Evolutionary conservation across 768 basidiomycete genomes (phyloP).

Genomic region (Lactarius hatsudake): DNA sequence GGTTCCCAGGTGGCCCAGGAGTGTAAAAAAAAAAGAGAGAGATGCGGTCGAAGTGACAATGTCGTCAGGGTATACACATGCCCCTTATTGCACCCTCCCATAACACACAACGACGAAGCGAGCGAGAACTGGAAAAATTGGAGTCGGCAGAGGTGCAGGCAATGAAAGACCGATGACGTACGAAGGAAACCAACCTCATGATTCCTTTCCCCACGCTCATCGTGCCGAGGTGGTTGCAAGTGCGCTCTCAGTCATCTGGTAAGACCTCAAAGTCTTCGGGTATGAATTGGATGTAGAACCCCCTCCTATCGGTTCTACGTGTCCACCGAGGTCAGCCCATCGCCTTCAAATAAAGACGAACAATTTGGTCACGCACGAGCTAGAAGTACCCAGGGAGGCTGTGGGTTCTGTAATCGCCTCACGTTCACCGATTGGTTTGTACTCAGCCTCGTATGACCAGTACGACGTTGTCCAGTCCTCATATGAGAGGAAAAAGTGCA

Average conservation of each 20-base stretch:
- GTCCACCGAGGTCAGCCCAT: neutral
- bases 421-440: neutral
- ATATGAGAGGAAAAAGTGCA: constrained; percentile 22
- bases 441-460: constrained; percentile 10
- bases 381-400: constrained; percentile 1
- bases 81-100: neutral
- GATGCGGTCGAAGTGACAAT: neutral
- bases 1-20: neutral
- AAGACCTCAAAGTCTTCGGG: constrained; percentile 13
- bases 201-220: neutral
- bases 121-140: neutral
- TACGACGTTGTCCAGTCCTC: constrained; percentile 15
- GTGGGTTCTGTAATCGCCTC: constrained; percentile 8
- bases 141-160: neutral
- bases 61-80: neutral
- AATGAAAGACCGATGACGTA: neutral
- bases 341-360: neutral
- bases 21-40: neutral
- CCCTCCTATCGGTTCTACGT: constrained; percentile 12
- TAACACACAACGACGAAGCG: neutral
- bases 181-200: neutral
- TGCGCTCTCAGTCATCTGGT: neutral
- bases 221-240: neutral
- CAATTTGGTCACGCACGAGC: neutral
- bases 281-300: constrained; percentile 21